Evolutionary conservation across 345 rosid species (phyloP).

Genomic region (Arabis hirsuta): DNA sequence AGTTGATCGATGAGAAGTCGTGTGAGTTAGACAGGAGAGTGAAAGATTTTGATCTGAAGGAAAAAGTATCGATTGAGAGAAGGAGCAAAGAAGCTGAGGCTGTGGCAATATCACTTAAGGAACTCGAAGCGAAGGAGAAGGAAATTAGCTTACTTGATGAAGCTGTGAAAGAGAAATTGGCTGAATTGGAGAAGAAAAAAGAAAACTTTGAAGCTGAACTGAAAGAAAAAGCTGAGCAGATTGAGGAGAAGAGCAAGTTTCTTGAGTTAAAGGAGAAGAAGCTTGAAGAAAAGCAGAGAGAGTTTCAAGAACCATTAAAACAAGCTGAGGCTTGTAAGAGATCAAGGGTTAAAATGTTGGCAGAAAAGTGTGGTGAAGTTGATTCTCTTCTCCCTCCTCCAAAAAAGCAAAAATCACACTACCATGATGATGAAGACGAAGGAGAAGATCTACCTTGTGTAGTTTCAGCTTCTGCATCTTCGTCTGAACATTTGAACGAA

Average conservation of each 20-base stretch:
- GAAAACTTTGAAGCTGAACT: conserved; percentile 26
- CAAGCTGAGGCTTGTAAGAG: conserved; percentile 16
- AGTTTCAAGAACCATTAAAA: background rate
- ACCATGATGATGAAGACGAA: conserved; percentile 30
- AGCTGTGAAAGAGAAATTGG: background rate
- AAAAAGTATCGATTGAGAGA: background rate
- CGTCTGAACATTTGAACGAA: conserved; percentile 14
- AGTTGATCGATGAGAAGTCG: background rate
- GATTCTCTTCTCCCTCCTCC: background rate
- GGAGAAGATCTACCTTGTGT: background rate
- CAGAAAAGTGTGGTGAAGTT: background rate
- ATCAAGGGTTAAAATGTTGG: background rate
- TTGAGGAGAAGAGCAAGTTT: background rate
- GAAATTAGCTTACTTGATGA: conserved; percentile 17
- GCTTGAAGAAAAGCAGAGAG: conserved; percentile 11
- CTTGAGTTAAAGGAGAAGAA: conserved; percentile 26
- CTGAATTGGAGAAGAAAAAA: conserved; percentile 14
- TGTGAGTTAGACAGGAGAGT: background rate
- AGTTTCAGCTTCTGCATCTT: background rate
- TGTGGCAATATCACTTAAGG: background rate
- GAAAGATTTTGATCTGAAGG: conserved; percentile 22
- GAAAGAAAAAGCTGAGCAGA: conserved; percentile 15
- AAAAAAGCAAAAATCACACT: conserved; percentile 15
- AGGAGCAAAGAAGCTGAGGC: conserved; percentile 10
- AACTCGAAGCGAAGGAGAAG: conserved; percentile 26